phyloP scores from a whole-genome alignment of 768 basidiomycete species.

The Rhodotorula taiwanensis region DNA sequence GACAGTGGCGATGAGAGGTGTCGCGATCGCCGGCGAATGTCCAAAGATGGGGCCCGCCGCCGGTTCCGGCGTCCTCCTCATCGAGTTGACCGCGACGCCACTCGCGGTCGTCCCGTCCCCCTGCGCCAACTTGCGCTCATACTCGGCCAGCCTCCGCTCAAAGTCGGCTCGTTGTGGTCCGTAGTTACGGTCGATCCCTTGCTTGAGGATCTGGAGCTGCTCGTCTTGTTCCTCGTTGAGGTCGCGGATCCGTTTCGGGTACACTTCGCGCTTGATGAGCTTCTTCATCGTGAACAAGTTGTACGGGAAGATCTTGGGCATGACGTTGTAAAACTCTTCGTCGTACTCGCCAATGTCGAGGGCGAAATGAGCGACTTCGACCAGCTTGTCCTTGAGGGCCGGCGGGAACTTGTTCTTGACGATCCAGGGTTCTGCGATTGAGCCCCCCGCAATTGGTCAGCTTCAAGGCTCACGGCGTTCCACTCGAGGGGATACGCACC shows the following conservation, averaged over 20 bases:
- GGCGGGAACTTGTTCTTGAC: constrained; percentile 86
- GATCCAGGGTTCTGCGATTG: constrained; percentile 69
- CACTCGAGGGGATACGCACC: no score
- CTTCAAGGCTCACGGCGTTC: no score
- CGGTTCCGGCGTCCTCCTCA: constrained; percentile 10
- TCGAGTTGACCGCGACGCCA: background rate
- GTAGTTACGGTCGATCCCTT: constrained; percentile 59
- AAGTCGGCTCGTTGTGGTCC: constrained; percentile 58
- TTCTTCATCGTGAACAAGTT: constrained; percentile 98
- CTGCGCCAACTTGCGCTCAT: constrained; percentile 2
- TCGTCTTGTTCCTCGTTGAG: constrained; percentile 63
- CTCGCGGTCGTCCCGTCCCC: background rate
- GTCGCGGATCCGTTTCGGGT: constrained; percentile 61
- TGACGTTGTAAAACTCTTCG: constrained; percentile 80
- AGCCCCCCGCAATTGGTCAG: no score
- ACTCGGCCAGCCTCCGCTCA: background rate
- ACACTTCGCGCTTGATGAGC: constrained; percentile 85
- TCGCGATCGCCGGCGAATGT: constrained; percentile 6
- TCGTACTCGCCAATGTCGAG: constrained; percentile 81
- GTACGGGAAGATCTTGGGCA: constrained; percentile 84
- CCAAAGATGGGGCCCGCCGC: background rate
- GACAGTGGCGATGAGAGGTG: background rate
- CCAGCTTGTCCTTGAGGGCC: constrained; percentile 62
- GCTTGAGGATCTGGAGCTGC: constrained; percentile 58
- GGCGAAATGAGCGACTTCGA: constrained; percentile 66